Conservation (phyloP, 2,329 filamentous ascomycete species). For the Ceratocystis smalleyi region DNA sequence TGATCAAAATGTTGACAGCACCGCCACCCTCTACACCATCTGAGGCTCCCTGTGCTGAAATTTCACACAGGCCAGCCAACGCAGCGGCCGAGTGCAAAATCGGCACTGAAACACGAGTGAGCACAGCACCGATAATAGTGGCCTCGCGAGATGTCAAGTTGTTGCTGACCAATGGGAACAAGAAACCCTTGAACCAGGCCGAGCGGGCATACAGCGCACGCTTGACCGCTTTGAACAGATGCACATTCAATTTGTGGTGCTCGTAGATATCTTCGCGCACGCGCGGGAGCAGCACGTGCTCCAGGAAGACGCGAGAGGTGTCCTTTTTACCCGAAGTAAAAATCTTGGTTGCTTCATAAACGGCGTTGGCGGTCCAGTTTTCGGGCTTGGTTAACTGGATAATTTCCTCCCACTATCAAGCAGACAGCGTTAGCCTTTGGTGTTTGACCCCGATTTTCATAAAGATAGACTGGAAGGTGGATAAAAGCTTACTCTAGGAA, state of each 20-base stretch:
- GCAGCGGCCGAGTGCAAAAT: conserved; percentile 87
- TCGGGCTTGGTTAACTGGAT: conserved; percentile 73
- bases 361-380: conserved; percentile 54
- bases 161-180: conserved; percentile 75
- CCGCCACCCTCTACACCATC: conserved; percentile 74
- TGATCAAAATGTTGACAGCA: conserved; percentile 90
- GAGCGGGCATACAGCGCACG: conserved; percentile 86
- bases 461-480: no score
- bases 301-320: conserved; percentile 70
- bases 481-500: conserved; percentile 35
- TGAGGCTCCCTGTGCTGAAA: conserved; percentile 77
- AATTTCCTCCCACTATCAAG: conserved; percentile 63
- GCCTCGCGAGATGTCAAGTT: conserved; percentile 88
- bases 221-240: conserved; percentile 86
- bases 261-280: conserved; percentile 92
- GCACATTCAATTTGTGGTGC: conserved; percentile 86
- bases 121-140: conserved; percentile 73
- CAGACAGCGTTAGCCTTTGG: background rate
- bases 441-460: no score
- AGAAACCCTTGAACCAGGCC: conserved; percentile 89
- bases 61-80: conserved; percentile 81
- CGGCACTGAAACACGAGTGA: conserved; percentile 71
- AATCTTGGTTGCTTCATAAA: conserved; percentile 79
- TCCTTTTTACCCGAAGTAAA: conserved; percentile 74
- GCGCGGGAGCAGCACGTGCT: conserved; percentile 70